Evolutionary conservation across 805 yeast species (phyloP).

Genomic region (Kodamaea sagamina): DNA sequence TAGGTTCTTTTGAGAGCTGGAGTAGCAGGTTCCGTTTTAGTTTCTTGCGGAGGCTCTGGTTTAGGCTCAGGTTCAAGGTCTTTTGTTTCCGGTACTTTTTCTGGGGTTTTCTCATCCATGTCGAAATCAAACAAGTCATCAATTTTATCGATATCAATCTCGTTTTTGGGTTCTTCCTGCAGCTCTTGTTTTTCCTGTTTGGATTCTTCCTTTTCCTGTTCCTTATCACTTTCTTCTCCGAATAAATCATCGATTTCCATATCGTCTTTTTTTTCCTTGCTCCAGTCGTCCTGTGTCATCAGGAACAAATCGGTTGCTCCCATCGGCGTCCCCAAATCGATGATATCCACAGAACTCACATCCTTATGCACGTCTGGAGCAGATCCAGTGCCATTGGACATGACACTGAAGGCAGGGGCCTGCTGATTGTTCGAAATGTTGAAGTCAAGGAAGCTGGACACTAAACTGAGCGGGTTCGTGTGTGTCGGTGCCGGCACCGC

Average conservation of each 20-base stretch:
- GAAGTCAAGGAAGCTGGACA: constrained; percentile 39
- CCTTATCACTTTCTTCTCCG: constrained; percentile 24
- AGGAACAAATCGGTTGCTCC: constrained; percentile 17
- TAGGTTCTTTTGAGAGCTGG: constrained; percentile 13
- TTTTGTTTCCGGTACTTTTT: neutral
- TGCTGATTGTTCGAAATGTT: constrained; percentile 23
- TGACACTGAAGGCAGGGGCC: constrained; percentile 1
- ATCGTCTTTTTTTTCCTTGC: constrained; percentile 18
- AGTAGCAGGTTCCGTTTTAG: constrained; percentile 2
- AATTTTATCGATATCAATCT: constrained; percentile 10
- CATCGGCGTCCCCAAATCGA: constrained; percentile 17
- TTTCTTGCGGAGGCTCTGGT: neutral
- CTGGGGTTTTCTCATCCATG: constrained; percentile 14
- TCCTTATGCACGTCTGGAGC: constrained; percentile 15
- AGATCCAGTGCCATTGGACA: constrained; percentile 14
- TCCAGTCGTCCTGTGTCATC: constrained; percentile 8
- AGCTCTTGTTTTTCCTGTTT: constrained; percentile 3
- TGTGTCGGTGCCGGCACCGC: constrained; percentile 5
- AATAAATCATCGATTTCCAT: constrained; percentile 33
- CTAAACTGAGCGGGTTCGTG: constrained; percentile 34
- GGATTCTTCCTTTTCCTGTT: constrained; percentile 1
- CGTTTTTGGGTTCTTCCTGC: constrained; percentile 5
- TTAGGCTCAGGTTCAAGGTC: constrained; percentile 5
- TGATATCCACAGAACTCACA: constrained; percentile 16
- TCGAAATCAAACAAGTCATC: constrained; percentile 6